Percentiles rank a stretch among this genome's conserved stretches.
phyloP scores from a whole-genome alignment of 1,284 basidiomycete genomes.

The Ceratobasidium sp. region DNA sequence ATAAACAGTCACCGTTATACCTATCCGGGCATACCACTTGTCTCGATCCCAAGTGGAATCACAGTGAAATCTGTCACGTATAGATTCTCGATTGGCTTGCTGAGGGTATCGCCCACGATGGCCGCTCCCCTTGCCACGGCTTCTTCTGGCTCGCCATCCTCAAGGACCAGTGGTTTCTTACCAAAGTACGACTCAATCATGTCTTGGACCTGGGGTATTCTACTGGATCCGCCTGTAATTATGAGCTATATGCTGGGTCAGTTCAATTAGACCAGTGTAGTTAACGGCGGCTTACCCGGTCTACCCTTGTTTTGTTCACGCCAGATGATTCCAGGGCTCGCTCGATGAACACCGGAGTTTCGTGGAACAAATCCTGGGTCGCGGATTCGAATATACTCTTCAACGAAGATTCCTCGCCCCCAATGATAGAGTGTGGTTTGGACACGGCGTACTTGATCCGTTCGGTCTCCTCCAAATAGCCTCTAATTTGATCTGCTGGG shows the following conservation, averaged over 20 bases:
- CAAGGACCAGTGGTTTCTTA: not conserved
- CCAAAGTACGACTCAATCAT: not conserved
- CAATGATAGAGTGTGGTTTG: not conserved
- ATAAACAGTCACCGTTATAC: not conserved
- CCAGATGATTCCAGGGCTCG: not conserved
- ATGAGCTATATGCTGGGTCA: not conserved
- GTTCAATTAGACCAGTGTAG: not conserved
- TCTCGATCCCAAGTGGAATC: constrained; percentile 8
- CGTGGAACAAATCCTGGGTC: not conserved
- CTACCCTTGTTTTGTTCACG: not conserved
- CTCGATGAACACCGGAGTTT: not conserved
- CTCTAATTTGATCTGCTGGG: no score
- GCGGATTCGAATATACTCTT: not conserved
- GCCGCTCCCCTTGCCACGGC: not conserved
- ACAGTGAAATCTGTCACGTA: not conserved
- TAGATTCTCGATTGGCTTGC: not conserved
- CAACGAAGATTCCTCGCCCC: not conserved
- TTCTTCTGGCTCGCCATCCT: not conserved
- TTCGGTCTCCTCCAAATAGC: not conserved
- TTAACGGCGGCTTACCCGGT: not conserved
- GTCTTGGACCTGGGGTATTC: not conserved
- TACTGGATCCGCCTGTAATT: not conserved
- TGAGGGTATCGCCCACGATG: not conserved
- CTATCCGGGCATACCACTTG: not conserved
- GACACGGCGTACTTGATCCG: not conserved